Evolutionary conservation across 2,329 filamentous ascomycete species (phyloP).

Genomic region (Phaeophleospora eucalypticola): DNA sequence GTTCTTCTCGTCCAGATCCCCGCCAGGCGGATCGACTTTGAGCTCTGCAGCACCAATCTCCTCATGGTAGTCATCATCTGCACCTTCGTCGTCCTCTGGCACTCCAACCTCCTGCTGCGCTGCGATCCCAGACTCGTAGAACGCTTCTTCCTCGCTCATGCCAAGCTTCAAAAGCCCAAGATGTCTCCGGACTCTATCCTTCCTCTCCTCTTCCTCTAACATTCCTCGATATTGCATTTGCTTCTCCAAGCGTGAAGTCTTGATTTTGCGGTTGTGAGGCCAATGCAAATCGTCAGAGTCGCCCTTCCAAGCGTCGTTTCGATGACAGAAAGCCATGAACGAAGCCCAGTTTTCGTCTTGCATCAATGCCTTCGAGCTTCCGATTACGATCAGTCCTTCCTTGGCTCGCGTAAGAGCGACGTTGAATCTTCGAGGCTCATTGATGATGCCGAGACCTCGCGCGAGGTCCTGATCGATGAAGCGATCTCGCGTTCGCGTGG

Average conservation of each 20-base stretch:
- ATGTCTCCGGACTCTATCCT: background rate
- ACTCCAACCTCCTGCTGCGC: background rate
- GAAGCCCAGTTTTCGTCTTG: constrained; percentile 23
- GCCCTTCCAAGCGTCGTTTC: constrained; percentile 13
- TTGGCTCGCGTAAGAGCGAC: constrained; percentile 27
- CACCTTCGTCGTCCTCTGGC: background rate
- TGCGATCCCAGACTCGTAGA: constrained; percentile 7
- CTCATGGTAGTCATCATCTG: too few species aligned
- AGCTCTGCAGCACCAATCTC: too few species aligned
- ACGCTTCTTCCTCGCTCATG: constrained; percentile 9
- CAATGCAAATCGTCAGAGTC: constrained; percentile 7
- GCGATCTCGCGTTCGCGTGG: constrained; percentile 24
- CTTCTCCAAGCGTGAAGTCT: constrained; percentile 20
- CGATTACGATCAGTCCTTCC: constrained; percentile 25
- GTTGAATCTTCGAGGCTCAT: constrained; percentile 26
- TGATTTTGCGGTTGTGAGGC: constrained; percentile 14
- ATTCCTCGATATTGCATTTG: constrained; percentile 7
- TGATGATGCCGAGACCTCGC: constrained; percentile 23
- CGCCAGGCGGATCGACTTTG: too few species aligned
- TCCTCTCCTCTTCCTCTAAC: background rate
- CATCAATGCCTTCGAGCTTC: constrained; percentile 20
- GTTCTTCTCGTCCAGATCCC: too few species aligned
- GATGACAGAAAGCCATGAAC: constrained; percentile 23
- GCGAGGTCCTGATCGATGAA: constrained; percentile 26
- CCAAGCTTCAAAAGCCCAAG: constrained; percentile 5